A percentile compares a stretch with the other conserved stretches of the same genome.
These are phyloP conservation scores for Larix kaempferi DNA, from an alignment of 75 land plant genomes.

Conservation along the genomic window DNA sequence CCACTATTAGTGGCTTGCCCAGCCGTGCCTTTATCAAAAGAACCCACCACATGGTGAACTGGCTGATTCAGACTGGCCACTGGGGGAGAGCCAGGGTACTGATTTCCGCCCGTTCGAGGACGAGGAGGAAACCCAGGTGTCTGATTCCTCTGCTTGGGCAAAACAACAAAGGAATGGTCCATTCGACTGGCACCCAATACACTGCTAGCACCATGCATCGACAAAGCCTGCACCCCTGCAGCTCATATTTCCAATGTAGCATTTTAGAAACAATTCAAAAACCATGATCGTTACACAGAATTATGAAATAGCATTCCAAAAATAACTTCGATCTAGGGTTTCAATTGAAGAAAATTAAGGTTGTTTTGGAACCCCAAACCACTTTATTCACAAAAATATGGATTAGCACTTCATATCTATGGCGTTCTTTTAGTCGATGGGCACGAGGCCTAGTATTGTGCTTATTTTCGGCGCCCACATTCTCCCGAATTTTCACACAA, in stretches of 20 bases:
- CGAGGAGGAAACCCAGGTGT: slow-evolving; percentile 67
- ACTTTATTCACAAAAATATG: no score
- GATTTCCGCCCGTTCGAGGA: slow-evolving; percentile 43
- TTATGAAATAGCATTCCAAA: not conserved
- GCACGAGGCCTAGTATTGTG: no score
- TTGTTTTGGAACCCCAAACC: not conserved
- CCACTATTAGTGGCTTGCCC: slow-evolving; percentile 12
- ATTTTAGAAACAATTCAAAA: not conserved
- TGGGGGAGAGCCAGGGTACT: slow-evolving; percentile 20
- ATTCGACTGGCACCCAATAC: slow-evolving; percentile 72
- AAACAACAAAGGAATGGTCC: slow-evolving; percentile 93
- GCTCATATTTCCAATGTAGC: not conserved
- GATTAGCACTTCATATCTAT: no score
- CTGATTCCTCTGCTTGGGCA: slow-evolving; percentile 73
- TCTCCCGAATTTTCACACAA: no score
- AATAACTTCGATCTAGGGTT: not conserved
- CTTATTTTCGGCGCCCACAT: no score
- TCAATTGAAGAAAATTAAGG: not conserved
- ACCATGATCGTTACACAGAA: not conserved
- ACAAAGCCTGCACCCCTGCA: slow-evolving; percentile 67
- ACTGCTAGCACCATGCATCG: slow-evolving; percentile 64
- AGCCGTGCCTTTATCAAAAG: not conserved
- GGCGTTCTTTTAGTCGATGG: no score
- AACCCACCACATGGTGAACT: not conserved
- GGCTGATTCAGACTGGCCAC: not conserved